Evolutionary conservation across 495 filamentous ascomycete species (phyloP).

Genomic region (Cercophora sp.): DNA sequence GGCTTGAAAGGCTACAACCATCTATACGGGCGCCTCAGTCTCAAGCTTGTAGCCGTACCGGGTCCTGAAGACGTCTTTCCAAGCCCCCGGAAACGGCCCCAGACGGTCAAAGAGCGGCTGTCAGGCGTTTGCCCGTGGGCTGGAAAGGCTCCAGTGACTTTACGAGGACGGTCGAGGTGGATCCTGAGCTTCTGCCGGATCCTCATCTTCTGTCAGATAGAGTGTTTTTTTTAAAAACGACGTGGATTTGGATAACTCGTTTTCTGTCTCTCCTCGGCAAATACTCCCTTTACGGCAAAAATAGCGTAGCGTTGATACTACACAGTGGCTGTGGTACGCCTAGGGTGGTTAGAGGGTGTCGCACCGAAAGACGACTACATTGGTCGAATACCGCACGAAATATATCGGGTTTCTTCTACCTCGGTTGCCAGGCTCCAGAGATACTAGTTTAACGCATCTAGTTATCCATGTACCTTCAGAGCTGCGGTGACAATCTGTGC

Average conservation of each 20-base stretch:
- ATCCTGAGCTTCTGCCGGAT: neutral
- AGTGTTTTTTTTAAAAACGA: no score
- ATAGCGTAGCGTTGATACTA: no score
- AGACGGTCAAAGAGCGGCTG: neutral
- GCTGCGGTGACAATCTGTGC: slow-evolving; percentile 20
- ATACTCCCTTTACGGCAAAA: no score
- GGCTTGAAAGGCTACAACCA: no score
- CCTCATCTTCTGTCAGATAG: neutral
- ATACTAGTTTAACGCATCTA: neutral
- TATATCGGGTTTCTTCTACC: neutral
- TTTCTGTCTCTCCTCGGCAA: no score
- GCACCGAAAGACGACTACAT: no score
- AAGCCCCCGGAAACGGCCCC: neutral
- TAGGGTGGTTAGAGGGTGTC: no score
- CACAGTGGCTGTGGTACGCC: no score
- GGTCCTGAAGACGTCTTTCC: neutral
- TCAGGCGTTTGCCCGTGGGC: neutral
- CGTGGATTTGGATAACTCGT: no score
- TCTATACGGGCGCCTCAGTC: neutral
- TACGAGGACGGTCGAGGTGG: no score
- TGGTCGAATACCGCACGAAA: no score
- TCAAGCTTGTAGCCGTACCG: neutral
- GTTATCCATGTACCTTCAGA: neutral
- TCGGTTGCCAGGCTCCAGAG: no score
- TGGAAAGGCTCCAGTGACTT: neutral